Percentiles rank a stretch among this genome's conserved stretches.
Evolutionary conservation across 2,329 filamentous ascomycete species (phyloP).

Genomic region (Xylariaceae sp.): DNA sequence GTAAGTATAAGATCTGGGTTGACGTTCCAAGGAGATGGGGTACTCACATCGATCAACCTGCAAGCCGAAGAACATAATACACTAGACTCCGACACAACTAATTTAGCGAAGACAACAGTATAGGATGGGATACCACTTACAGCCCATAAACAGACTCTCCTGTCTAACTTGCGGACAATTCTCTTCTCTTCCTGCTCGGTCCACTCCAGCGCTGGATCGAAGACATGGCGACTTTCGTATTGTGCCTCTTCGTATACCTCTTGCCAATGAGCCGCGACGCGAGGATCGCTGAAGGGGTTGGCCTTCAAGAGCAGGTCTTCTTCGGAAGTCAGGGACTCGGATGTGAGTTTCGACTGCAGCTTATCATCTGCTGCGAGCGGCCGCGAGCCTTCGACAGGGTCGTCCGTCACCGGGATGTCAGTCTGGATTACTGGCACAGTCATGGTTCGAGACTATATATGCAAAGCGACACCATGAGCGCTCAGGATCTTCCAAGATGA

Average conservation of each 20-base stretch:
- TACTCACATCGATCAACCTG: constrained; percentile 61
- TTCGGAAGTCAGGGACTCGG: constrained; percentile 6
- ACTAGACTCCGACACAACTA: constrained; percentile 24
- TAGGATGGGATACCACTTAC: constrained; percentile 22
- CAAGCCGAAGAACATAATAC: constrained; percentile 58
- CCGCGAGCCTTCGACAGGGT: constrained; percentile 5
- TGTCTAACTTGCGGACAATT: constrained; percentile 46
- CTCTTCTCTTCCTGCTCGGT: constrained; percentile 49
- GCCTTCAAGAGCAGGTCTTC: constrained; percentile 8
- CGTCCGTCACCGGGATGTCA: constrained; percentile 4
- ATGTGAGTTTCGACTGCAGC: constrained; percentile 1
- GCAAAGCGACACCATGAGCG: too few species aligned
- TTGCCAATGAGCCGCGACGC: constrained; percentile 30
- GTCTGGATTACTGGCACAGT: constrained; percentile 10
- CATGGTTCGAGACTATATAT: constrained; percentile 9
- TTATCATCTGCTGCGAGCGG: constrained; percentile 11
- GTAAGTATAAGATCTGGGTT: too few species aligned
- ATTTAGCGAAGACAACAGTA: not conserved
- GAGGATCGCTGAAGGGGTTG: constrained; percentile 18
- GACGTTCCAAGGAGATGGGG: too few species aligned
- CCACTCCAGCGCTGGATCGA: constrained; percentile 52
- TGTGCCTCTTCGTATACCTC: constrained; percentile 31
- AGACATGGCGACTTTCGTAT: constrained; percentile 54
- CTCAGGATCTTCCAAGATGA: too few species aligned
- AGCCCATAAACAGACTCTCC: constrained; percentile 38